Evolutionary conservation across 2,329 filamentous ascomycete genomes (phyloP), one percentile per base, ranked within the genome.

Genomic region (Cylindrodendrum hubeiense): DNA sequence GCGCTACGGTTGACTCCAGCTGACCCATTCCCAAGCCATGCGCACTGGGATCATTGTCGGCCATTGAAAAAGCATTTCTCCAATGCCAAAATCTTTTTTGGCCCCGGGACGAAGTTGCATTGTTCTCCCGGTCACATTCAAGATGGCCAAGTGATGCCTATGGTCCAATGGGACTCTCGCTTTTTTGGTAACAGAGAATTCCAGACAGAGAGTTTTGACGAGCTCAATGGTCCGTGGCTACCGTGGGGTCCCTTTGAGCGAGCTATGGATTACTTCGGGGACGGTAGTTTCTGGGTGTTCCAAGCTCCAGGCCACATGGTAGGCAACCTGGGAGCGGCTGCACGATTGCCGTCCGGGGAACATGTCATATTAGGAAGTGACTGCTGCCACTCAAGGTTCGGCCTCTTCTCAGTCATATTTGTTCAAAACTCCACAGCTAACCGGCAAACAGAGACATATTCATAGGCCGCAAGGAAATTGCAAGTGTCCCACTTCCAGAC

Each of bases 41-140:
- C 64, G 1, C 64, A 66, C 37, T 66, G 64, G 64, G 64, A 60
- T 44, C 64, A 66, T 22, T 60, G 60, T 2, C 50, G 64, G 8
- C 64, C 64, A 3, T 7, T 56, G 4, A 63, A 56, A 8, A 6
- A 21, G 7, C 51, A 63, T 2, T 64, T 66, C 5, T 55, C 60
- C 6, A 63, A 63, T 3, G 64, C 64, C 13, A 56, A 52, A 13
- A n/a, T 57, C 8, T 10, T 60, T 3, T 66, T 66, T 22, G 60
- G 60, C 10, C 64, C 64, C 3, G 64, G 60, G 3, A 66, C 64
- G 1, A n/a, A 8, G 6, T 22, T 21, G 0, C 55, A 56, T 13
- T 66, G 64, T n/a, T 63, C 60, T 5, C 64, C 64, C 5, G 64
- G 64, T 2, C 60, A 63, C 15, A 50, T 64, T 0, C n/a, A 24